These are phyloP conservation scores for Poterioochromonas sp. DNA, from an alignment of 352 stramenopile species.

Conservation along the genomic window DNA sequence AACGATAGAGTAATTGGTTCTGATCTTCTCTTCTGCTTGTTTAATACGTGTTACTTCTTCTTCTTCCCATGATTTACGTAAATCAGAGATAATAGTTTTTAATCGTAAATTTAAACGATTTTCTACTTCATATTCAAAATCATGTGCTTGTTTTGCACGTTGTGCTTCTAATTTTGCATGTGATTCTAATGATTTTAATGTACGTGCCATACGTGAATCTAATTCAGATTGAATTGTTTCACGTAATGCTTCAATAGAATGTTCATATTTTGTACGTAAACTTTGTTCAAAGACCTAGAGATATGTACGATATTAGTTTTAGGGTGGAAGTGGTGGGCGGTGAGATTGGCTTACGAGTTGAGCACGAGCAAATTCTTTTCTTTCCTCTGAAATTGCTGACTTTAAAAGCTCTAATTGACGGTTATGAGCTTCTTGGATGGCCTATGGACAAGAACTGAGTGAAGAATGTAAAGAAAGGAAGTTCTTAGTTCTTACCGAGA, in stretches of 20 bases:
- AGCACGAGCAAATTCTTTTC: not conserved
- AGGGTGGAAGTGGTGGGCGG: not conserved
- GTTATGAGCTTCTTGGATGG: conserved; percentile 23
- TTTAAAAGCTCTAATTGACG: conserved; percentile 19
- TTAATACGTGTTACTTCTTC: not conserved
- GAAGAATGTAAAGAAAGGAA: not conserved
- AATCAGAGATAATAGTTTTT: conserved; percentile 7
- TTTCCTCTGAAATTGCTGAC: conserved; percentile 4
- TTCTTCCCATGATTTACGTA: conserved; percentile 26
- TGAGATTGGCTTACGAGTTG: not conserved
- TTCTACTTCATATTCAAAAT: conserved; percentile 12
- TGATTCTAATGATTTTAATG: not conserved
- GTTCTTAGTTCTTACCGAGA: not conserved
- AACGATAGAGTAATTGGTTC: not conserved
- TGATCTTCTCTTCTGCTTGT: conserved; percentile 5
- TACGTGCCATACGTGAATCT: not conserved
- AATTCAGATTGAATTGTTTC: conserved; percentile 13
- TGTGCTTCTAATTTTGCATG: not conserved
- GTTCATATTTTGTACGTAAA: conserved; percentile 6
- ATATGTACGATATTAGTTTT: too few species aligned
- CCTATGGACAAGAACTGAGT: not conserved
- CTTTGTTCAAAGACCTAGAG: conserved; percentile 18
- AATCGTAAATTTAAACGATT: not conserved
- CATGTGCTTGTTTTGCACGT: not conserved
- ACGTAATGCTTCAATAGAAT: not conserved